Base-by-base conservation (phyloP, 805 yeast genomes). In the Vanderwaltozyma polyspora region DNA sequence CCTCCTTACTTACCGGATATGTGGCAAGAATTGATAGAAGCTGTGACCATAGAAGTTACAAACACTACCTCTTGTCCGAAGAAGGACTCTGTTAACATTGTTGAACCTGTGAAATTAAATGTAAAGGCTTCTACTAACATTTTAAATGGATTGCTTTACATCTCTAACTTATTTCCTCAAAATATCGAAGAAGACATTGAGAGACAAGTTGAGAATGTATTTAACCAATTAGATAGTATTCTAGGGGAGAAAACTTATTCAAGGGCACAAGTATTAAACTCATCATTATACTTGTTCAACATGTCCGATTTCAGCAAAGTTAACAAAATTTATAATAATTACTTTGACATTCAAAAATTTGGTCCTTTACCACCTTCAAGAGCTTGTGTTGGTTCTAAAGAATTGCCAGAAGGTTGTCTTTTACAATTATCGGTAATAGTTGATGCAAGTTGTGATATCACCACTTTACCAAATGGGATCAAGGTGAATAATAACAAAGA, bases 311-410 rank as follows among this genome's bases (percentile, higher is more conserved):
- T 91, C 54, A 62, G 60, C 0, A 52, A 44, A 8, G 69, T 87
- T 10, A 91, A 91, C 50, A 33, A 51, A 2, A 62, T 74, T 1
- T 91, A 91, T 54, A 63, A 63, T 17, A 39, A 53, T 2, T 67
- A 63, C 39, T 87, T 86, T 54, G 52, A 57, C 4, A 51, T 45
- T 7, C 16, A 37, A 3, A 41, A 40, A 14, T 39, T 46, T 36
- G 63, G 65, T 1, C 75, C 79, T 3, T 63, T 73, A 25, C 97
- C 97, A 1, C 97, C 98, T 1, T 76, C 96, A 1, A 68, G 98
- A 42, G 74, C 84, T 1, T 87, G 97, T 56, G 72, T 91, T 3
- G 79, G 80, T 35, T 70, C 93, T 0, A 43, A 45, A 1, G 49
- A 77, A 3, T 50, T 78, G 6, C 41, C 41, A 1, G 6, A 28